Conservation (phyloP, 495 filamentous ascomycete genomes). For the Penicillium coprophilum region DNA sequence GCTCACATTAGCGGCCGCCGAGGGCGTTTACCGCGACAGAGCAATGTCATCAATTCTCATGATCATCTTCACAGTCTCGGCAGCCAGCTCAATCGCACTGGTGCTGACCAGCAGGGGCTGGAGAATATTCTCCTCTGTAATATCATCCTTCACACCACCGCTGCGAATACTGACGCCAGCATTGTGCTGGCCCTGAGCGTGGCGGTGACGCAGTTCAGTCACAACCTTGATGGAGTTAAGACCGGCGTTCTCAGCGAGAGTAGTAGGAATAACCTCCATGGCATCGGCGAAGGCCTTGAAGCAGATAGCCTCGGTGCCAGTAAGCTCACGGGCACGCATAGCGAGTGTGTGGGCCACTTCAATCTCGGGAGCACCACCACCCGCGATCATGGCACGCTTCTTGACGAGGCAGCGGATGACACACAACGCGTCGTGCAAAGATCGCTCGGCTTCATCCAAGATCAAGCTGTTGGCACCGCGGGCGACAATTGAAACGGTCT, state of each 20-base stretch:
- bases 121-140: constrained; percentile 94
- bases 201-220: constrained; percentile 90
- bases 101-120: constrained; percentile 96
- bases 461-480: constrained; percentile 93
- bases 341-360: constrained; percentile 83
- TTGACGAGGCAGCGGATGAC: constrained; percentile 97
- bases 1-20: constrained; percentile 20
- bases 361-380: constrained; percentile 94
- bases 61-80: constrained; percentile 98
- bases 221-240: constrained; percentile 98
- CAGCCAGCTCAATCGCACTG: constrained; percentile 92
- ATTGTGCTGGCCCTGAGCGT: constrained; percentile 91
- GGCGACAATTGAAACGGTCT: constrained; percentile 91
- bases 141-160: constrained; percentile 92
- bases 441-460: constrained; percentile 94
- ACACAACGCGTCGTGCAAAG: constrained; percentile 93
- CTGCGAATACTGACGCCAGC: constrained; percentile 96
- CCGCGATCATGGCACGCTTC: constrained; percentile 96
- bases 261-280: constrained; percentile 95
- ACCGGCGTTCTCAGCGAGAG: constrained; percentile 94
- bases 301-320: constrained; percentile 93
- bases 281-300: constrained; percentile 98
- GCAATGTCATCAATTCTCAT: constrained; percentile 96
- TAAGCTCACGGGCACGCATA: constrained; percentile 75
- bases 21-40: constrained; percentile 53